Evolutionary conservation across 345 rosid species (phyloP).

Genomic region (Moricandia arvensis): DNA sequence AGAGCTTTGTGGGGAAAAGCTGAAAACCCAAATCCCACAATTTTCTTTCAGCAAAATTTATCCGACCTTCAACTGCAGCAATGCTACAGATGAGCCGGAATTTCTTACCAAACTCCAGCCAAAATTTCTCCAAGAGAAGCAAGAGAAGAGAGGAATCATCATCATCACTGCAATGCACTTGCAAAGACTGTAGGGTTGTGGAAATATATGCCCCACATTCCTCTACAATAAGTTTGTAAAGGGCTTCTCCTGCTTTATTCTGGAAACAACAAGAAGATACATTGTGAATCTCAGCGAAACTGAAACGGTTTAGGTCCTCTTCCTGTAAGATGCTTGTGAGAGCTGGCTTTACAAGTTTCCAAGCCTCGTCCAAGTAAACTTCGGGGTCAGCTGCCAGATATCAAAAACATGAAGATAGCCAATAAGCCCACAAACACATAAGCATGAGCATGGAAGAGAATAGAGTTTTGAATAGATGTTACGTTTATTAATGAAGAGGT

Average conservation of each 20-base stretch:
- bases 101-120: background rate
- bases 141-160: conserved; percentile 1
- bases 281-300: background rate
- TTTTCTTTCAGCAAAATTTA: background rate
- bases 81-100: background rate
- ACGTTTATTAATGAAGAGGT: background rate
- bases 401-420: background rate
- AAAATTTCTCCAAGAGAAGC: background rate
- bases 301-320: background rate
- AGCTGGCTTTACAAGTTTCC: background rate
- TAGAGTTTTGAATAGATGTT: background rate
- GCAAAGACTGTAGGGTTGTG: background rate
- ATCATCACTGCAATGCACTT: background rate
- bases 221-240: background rate
- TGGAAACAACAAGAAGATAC: background rate
- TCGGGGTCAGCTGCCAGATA: background rate
- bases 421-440: background rate
- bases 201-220: conserved; percentile 6
- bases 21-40: background rate
- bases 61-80: background rate
- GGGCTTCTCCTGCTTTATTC: background rate
- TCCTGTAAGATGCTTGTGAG: background rate
- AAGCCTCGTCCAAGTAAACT: background rate
- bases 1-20: background rate
- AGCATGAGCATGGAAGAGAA: background rate